Percentiles rank a stretch among this genome's conserved stretches.
These are phyloP conservation scores for Baudoinia panamericana DNA, from an alignment of 495 filamentous ascomycete species.

Conservation along the genomic window DNA sequence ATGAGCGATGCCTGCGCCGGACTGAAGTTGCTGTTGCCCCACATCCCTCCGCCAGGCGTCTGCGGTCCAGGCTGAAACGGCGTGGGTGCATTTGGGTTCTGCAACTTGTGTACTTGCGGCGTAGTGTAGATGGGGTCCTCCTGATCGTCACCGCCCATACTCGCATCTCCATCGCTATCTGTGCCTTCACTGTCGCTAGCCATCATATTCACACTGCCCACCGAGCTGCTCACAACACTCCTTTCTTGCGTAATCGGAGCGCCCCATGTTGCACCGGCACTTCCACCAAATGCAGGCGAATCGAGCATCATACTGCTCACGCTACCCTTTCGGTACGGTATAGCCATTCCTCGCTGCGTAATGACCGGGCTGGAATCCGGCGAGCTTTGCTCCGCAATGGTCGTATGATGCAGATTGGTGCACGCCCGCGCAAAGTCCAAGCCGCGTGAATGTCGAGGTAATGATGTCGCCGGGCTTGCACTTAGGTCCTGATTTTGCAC, in stretches of 20 bases:
- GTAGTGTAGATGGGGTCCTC: constrained; percentile 64
- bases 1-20: constrained; percentile 57
- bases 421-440: constrained; percentile 87
- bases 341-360: constrained; percentile 61
- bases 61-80: constrained; percentile 40
- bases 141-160: constrained; percentile 65
- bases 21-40: constrained; percentile 30
- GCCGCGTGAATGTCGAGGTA: constrained; percentile 75
- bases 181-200: constrained; percentile 64
- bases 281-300: constrained; percentile 30
- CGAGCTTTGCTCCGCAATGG: constrained; percentile 73
- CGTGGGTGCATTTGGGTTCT: constrained; percentile 34
- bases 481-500: constrained; percentile 13
- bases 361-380: constrained; percentile 91
- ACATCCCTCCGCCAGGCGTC: constrained; percentile 10
- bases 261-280: constrained; percentile 24
- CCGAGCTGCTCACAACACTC: constrained; percentile 64
- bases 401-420: constrained; percentile 93
- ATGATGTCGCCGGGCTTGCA: constrained; percentile 65
- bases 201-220: constrained; percentile 72
- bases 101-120: constrained; percentile 45
- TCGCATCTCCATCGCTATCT: constrained; percentile 61
- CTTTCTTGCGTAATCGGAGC: constrained; percentile 54
- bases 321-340: constrained; percentile 46
- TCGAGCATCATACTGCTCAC: constrained; percentile 34